A percentile compares a stretch with the other conserved stretches of the same genome.
phyloP scores from a whole-genome alignment of 2,329 filamentous ascomycete species.

The Elsinoe perseae region DNA sequence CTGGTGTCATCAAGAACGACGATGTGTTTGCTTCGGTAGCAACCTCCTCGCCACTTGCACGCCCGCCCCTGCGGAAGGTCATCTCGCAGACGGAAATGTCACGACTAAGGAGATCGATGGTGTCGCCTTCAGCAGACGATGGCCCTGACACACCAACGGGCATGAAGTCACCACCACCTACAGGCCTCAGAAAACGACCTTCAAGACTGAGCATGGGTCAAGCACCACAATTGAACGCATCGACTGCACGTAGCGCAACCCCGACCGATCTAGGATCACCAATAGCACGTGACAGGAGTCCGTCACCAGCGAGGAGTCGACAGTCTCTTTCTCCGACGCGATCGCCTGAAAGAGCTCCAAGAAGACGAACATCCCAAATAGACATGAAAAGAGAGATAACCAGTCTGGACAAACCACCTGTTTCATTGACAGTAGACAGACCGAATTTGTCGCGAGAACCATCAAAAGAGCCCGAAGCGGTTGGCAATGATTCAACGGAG shows the following conservation, averaged over 20 bases:
- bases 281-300: conserved; percentile 18
- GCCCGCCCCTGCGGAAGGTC: conserved; percentile 73
- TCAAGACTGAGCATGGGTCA: conserved; percentile 46
- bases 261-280: conserved; percentile 19
- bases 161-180: conserved; percentile 41
- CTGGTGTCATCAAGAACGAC: conserved; percentile 2
- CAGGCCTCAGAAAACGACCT: conserved; percentile 47
- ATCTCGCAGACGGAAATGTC: conserved; percentile 81
- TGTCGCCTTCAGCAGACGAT: conserved; percentile 33
- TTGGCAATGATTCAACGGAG: neutral
- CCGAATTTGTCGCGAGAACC: neutral
- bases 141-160: conserved; percentile 34
- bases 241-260: conserved; percentile 24
- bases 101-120: conserved; percentile 54
- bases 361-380: neutral
- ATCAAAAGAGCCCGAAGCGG: conserved; percentile 6
- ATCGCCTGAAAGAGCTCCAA: neutral
- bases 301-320: conserved; percentile 19
- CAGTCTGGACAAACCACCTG: neutral
- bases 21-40: conserved; percentile 15
- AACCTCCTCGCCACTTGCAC: conserved; percentile 39
- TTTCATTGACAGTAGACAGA: neutral
- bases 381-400: neutral
- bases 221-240: conserved; percentile 39
- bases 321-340: conserved; percentile 18